Conservation (phyloP, 2,329 filamentous ascomycete genomes). For the Zymoseptoria brevis region DNA sequence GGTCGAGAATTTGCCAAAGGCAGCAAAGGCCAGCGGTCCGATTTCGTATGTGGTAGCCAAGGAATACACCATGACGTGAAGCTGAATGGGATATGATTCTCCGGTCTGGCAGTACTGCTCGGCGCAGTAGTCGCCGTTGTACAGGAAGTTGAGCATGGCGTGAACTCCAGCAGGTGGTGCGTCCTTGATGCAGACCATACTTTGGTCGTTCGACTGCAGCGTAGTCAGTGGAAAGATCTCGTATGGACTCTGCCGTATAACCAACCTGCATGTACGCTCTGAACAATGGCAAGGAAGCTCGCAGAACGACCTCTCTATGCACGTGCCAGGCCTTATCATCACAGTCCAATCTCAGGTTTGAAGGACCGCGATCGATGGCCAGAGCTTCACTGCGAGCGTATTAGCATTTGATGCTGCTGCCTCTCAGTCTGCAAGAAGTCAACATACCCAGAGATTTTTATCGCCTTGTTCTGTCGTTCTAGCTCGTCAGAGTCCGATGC, state of each 20-base stretch:
- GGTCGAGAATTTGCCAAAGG: neutral
- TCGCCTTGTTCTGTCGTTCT: too few relatives aligned
- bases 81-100: neutral
- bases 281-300: neutral
- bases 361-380: neutral
- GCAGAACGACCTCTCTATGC: neutral
- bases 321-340: too few relatives aligned
- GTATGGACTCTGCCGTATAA: too few relatives aligned
- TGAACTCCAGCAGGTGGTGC: neutral
- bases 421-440: too few relatives aligned
- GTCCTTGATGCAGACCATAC: too few relatives aligned
- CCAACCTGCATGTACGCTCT: neutral
- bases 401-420: too few relatives aligned
- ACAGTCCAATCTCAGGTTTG: neutral
- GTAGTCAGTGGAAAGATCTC: too few relatives aligned
- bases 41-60: neutral
- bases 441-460: too few relatives aligned
- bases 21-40: neutral
- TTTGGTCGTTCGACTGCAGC: too few relatives aligned
- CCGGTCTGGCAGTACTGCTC: neutral
- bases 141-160: slow-evolving; percentile 12
- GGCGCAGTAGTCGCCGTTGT: slow-evolving; percentile 7
- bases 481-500: too few relatives aligned
- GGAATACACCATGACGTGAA: neutral
- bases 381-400: neutral